Percentiles rank a stretch among this genome's conserved stretches.
phyloP scores from a whole-genome alignment of 352 stramenopile genomes.

The Phytopythium delawarense region DNA sequence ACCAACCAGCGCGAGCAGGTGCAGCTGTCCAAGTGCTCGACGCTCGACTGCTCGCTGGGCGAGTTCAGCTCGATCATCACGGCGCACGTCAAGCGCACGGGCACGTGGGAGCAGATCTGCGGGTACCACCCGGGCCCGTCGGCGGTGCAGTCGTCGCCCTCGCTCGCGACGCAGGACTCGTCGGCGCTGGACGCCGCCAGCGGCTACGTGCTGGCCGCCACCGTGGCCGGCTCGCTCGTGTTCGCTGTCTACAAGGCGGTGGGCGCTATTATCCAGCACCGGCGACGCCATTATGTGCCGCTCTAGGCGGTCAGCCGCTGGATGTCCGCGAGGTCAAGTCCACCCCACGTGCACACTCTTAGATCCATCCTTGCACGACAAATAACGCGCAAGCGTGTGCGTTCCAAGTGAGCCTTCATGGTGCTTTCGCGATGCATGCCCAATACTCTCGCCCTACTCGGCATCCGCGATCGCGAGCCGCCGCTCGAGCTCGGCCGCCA shows the following conservation, averaged over 20 bases:
- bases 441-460: not conserved
- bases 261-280: conserved; percentile 31
- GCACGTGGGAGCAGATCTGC: conserved; percentile 82
- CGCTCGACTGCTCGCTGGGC: conserved; percentile 55
- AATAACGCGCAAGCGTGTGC: not conserved
- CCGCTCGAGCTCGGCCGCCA: conserved; percentile 41
- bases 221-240: conserved; percentile 36
- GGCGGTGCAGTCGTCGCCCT: conserved; percentile 11
- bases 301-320: conserved; percentile 11
- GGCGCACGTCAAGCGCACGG: conserved; percentile 57
- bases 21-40: conserved; percentile 75
- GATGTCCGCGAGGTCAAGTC: not conserved
- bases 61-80: conserved; percentile 77
- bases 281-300: conserved; percentile 46
- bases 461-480: not conserved
- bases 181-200: conserved; percentile 11
- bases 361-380: not conserved
- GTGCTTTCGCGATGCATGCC: not conserved
- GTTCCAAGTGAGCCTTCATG: not conserved
- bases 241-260: conserved; percentile 57
- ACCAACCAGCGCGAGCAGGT: conserved; percentile 58
- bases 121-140: conserved; percentile 43
- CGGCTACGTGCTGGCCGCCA: conserved; percentile 40
- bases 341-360: not conserved
- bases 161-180: conserved; percentile 10